phyloP scores from a whole-genome alignment of 176 grass and related monocot species.

The Puccinellia tenuiflora region DNA sequence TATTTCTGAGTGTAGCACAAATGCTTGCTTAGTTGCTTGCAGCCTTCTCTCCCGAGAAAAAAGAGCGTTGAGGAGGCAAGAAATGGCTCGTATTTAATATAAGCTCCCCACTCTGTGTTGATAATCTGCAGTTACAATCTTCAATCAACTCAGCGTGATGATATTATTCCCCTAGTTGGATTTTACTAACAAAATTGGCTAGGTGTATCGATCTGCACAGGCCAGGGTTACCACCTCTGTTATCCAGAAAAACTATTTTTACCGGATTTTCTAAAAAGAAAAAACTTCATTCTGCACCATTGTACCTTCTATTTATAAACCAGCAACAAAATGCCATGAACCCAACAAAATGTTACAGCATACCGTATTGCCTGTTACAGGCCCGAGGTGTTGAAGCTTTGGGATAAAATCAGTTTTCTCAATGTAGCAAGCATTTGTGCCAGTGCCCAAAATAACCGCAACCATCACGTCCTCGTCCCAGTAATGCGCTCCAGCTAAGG shows the following conservation, averaged over 20 bases:
- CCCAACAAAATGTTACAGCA: too few species aligned
- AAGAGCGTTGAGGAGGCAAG: too few species aligned
- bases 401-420: constrained; percentile 22
- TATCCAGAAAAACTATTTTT: too few species aligned
- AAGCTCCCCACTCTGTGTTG: constrained; percentile 63
- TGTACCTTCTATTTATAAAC: not conserved
- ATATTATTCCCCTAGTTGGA: not conserved
- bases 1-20: too few species aligned
- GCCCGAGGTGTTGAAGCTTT: constrained; percentile 18
- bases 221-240: not conserved
- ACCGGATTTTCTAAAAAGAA: too few species aligned
- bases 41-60: too few species aligned
- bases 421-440: constrained; percentile 53
- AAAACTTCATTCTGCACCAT: too few species aligned
- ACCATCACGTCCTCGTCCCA: too few species aligned
- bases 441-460: too few species aligned
- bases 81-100: too few species aligned
- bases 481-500: too few species aligned
- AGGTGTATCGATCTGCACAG: not conserved
- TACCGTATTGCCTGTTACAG: constrained; percentile 37
- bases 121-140: constrained; percentile 28
- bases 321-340: not conserved
- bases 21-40: too few species aligned
- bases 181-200: not conserved
- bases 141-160: not conserved